These are phyloP conservation scores for Psilocybe cyanescens DNA, from an alignment of 768 basidiomycete species.

Conservation along the genomic window DNA sequence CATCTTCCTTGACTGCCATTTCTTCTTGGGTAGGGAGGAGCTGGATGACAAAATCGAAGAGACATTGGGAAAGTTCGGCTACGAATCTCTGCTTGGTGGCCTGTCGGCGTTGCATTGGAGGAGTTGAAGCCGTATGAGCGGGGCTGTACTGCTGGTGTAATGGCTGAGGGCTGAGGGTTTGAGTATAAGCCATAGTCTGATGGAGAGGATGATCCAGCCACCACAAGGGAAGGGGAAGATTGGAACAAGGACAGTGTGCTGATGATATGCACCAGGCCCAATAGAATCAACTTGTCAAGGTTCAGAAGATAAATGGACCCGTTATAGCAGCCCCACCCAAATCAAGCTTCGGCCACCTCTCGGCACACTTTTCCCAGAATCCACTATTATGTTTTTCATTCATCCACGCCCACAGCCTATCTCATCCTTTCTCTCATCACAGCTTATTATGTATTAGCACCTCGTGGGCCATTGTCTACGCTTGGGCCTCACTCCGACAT, in stretches of 20 bases:
- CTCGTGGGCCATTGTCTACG: not conserved
- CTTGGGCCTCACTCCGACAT: not conserved
- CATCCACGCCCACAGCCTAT: slow-evolving; percentile 6
- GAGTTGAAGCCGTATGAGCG: slow-evolving; percentile 29
- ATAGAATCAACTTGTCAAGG: slow-evolving; percentile 30
- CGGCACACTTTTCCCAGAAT: slow-evolving; percentile 17
- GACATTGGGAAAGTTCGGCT: slow-evolving; percentile 83
- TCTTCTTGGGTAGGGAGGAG: slow-evolving; percentile 89
- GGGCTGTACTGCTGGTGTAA: slow-evolving; percentile 40
- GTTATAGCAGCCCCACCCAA: slow-evolving; percentile 27
- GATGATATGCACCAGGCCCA: slow-evolving; percentile 29
- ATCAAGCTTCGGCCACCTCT: slow-evolving; percentile 30
- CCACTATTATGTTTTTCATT: slow-evolving; percentile 9
- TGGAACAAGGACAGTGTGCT: slow-evolving; percentile 19
- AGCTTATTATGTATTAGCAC: slow-evolving; percentile 4
- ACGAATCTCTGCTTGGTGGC: slow-evolving; percentile 67
- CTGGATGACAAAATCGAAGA: slow-evolving; percentile 94
- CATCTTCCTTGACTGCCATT: slow-evolving; percentile 94
- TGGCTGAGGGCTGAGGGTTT: slow-evolving; percentile 41
- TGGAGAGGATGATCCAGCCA: slow-evolving; percentile 24
- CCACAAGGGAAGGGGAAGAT: slow-evolving; percentile 20
- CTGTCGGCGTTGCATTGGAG: slow-evolving; percentile 41
- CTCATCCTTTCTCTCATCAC: slow-evolving; percentile 4
- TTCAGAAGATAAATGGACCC: slow-evolving; percentile 32
- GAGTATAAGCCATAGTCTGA: slow-evolving; percentile 42